phyloP scores from a whole-genome alignment of 2,329 filamentous ascomycete genomes.

The Orbilia blumenaviensis region DNA sequence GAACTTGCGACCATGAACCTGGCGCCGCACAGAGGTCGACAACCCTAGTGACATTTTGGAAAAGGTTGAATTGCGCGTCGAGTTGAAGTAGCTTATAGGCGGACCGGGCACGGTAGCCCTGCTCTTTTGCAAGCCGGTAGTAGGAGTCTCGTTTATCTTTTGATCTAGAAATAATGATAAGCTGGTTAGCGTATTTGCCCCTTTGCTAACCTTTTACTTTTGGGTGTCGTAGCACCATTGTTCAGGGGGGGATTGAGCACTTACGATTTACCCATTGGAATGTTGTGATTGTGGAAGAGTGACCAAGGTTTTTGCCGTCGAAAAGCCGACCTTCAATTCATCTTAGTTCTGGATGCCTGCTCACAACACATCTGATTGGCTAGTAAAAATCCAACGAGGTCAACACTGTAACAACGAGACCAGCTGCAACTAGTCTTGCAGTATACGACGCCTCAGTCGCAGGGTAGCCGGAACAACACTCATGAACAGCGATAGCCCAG shows the following conservation, averaged over 20 bases:
- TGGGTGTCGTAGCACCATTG: too few species aligned
- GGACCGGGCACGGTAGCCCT: slow-evolving; percentile 95
- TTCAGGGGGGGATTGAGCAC: background rate
- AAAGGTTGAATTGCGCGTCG: slow-evolving; percentile 94
- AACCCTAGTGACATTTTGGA: slow-evolving; percentile 85
- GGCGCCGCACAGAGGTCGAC: slow-evolving; percentile 96
- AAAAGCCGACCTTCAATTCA: background rate
- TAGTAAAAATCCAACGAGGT: too few species aligned
- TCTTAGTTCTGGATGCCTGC: too few species aligned
- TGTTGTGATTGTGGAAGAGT: background rate
- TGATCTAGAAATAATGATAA: slow-evolving; percentile 18
- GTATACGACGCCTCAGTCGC: too few species aligned
- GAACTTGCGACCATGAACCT: slow-evolving; percentile 95
- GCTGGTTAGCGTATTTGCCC: too few species aligned
- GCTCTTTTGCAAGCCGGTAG: slow-evolving; percentile 96
- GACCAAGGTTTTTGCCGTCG: background rate
- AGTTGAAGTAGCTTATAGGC: slow-evolving; percentile 97
- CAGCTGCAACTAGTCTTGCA: too few species aligned
- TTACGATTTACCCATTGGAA: slow-evolving; percentile 52
- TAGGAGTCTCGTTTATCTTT: slow-evolving; percentile 99
- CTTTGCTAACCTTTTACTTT: too few species aligned
- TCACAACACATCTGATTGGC: too few species aligned
- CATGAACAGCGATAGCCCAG: too few species aligned
- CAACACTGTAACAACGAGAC: too few species aligned
- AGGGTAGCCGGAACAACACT: too few species aligned